Percentiles rank a stretch among this genome's conserved stretches.
phyloP scores from a whole-genome alignment of 2,329 filamentous ascomycete species.

The Domatiomyces catenatus region DNA sequence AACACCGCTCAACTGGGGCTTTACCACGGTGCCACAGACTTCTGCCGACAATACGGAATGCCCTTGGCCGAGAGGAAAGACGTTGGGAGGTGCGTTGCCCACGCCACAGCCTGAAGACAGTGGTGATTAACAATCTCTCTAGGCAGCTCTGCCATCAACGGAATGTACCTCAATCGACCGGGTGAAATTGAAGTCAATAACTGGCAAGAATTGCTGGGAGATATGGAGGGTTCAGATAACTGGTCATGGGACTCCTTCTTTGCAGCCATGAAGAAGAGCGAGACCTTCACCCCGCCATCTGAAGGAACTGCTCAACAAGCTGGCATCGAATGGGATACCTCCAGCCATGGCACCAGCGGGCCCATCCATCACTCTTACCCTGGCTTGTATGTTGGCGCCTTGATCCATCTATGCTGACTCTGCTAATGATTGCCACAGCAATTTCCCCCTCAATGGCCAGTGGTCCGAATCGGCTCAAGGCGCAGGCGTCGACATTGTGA shows the following conservation, averaged over 20 bases:
- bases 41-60: slow-evolving; percentile 20
- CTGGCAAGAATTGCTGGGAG: slow-evolving; percentile 21
- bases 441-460: slow-evolving; percentile 9
- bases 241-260: slow-evolving; percentile 24
- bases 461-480: slow-evolving; percentile 11
- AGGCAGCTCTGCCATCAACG: slow-evolving; percentile 25
- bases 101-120: not conserved
- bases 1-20: slow-evolving; percentile 23
- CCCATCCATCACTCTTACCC: slow-evolving; percentile 36
- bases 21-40: slow-evolving; percentile 19
- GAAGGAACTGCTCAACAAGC: slow-evolving; percentile 23
- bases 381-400: slow-evolving; percentile 17
- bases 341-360: slow-evolving; percentile 30
- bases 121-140: slow-evolving; percentile 2
- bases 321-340: slow-evolving; percentile 25
- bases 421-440: slow-evolving; percentile 15
- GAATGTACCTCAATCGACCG: slow-evolving; percentile 23
- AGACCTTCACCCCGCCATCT: slow-evolving; percentile 28
- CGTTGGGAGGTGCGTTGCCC: slow-evolving; percentile 19
- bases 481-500: slow-evolving; percentile 18
- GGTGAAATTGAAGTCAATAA: slow-evolving; percentile 22
- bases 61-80: slow-evolving; percentile 23
- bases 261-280: slow-evolving; percentile 24
- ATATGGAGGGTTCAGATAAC: slow-evolving; percentile 23
- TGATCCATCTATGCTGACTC: not conserved